Percentiles rank a stretch among this genome's conserved stretches.
These are phyloP conservation scores for Mrakia gelida DNA, from an alignment of 768 basidiomycete genomes.

Conservation along the genomic window DNA sequence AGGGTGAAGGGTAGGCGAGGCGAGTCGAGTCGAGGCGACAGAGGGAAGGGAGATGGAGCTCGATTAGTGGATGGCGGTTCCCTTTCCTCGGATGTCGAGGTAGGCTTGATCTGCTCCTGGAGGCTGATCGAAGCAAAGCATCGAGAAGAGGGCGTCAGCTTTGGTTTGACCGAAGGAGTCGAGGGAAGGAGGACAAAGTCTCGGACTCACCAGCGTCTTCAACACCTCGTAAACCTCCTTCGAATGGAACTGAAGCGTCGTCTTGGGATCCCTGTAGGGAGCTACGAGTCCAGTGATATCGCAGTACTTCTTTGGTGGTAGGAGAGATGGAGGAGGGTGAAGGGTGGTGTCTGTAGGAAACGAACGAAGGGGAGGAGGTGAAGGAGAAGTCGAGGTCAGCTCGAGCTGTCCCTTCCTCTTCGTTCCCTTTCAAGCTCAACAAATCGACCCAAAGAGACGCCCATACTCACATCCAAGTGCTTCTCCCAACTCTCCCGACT, in stretches of 20 bases:
- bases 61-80: slow-evolving; percentile 4
- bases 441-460: no score
- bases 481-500: slow-evolving; percentile 23
- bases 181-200: neutral
- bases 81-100: slow-evolving; percentile 25
- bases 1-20: no score
- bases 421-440: neutral
- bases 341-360: slow-evolving; percentile 23
- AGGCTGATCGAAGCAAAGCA: neutral
- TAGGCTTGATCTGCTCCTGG: slow-evolving; percentile 28
- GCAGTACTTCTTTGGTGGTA: slow-evolving; percentile 49
- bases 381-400: neutral
- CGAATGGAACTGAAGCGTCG: slow-evolving; percentile 28
- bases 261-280: slow-evolving; percentile 27
- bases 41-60: neutral
- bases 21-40: no score
- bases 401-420: neutral
- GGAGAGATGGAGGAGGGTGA: slow-evolving; percentile 45
- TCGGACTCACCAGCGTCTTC: slow-evolving; percentile 29
- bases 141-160: neutral
- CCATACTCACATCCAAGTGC: slow-evolving; percentile 21
- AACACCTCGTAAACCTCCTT: slow-evolving; percentile 29
- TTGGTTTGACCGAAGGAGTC: no score
- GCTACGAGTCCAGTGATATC: slow-evolving; percentile 47
- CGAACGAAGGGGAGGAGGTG: no score